Base-by-base conservation (phyloP, 2,329 filamentous ascomycete species). In the Elsinoe perseae region DNA sequence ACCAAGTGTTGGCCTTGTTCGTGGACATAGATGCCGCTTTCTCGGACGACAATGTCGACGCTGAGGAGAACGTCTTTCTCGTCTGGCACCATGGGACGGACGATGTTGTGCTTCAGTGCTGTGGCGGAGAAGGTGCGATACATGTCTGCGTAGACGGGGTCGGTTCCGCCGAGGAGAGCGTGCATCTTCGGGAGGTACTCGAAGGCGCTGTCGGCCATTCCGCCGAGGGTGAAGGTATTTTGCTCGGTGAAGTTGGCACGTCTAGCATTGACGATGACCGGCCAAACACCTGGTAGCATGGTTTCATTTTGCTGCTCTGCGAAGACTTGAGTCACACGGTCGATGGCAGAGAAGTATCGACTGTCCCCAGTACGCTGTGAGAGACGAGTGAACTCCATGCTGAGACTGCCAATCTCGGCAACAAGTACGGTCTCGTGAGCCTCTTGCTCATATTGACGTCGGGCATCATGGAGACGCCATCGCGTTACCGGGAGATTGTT, bases 1-100 rank as follows among this genome's bases (percentile, higher is more conserved):
- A 72, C 74, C 12, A 84, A 72, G 65, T 84, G 81, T 53, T 80
- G 76, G 23, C 77, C 74, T 61, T 82, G 75, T 10, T 80, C 75
- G 9, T 74, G 69, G 4, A 80, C 68, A 5, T 55, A 48, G 4
- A 60, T 48, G 3, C 62, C 60, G 20, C 40, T 32, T 7, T 27
- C 46, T 42, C 68, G 66, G 0, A 70, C 69, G 14, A 69, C 70
- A 5, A 74, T 69, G 23, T 71, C 69, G 12, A 77, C 76, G 9
- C 73, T 68, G 25, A 75, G 66, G 3, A 80, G 69, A 46, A 80
- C 70, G 54, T 79, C 74, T 8, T 67, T 66, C 8, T 74, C 68
- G 4, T 73, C 68, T 2, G 72, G 73, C 1, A 69, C 72, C 69
- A 79, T 77, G 1, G 78, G 77, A 8, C 75, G 71, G 63, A 73